Conservation (phyloP, 495 filamentous ascomycete species). For the Ramalina intermedia region DNA sequence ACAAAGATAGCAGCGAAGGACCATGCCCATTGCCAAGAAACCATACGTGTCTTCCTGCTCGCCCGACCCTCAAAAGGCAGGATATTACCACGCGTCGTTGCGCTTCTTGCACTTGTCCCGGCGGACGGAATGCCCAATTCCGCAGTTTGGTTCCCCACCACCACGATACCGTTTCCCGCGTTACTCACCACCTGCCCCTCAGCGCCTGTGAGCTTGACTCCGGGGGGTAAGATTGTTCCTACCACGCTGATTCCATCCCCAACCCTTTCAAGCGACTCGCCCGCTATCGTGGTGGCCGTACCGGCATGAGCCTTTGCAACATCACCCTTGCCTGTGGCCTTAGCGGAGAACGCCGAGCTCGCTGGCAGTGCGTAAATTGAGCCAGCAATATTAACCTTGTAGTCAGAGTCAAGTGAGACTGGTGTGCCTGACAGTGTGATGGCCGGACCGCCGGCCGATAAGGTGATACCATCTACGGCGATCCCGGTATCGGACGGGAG, state of each 20-base stretch:
- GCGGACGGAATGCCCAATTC: too few species aligned
- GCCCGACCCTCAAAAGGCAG: too few species aligned
- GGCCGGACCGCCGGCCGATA: background rate
- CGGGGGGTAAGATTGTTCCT: background rate
- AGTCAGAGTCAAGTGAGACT: background rate
- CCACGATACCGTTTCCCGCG: too few species aligned
- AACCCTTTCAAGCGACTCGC: background rate
- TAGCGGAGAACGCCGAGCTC: background rate
- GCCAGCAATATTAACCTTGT: background rate
- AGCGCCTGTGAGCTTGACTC: background rate
- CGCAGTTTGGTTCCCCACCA: too few species aligned
- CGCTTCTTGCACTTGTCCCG: too few species aligned
- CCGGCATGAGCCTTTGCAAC: too few species aligned
- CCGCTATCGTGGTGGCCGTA: background rate
- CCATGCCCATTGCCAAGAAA: too few species aligned
- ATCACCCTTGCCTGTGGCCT: background rate
- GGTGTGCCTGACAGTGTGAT: background rate
- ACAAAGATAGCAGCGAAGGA: too few species aligned
- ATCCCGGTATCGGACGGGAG: background rate
- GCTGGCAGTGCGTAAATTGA: background rate
- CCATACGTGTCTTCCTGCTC: too few species aligned
- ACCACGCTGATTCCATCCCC: background rate
- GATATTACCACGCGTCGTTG: too few species aligned
- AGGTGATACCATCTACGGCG: constrained; percentile 2
- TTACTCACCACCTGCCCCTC: background rate